A percentile compares a stretch with the other conserved stretches of the same genome.
phyloP scores from a whole-genome alignment of 2,329 filamentous ascomycete genomes.

The Pezicula carpinea region DNA sequence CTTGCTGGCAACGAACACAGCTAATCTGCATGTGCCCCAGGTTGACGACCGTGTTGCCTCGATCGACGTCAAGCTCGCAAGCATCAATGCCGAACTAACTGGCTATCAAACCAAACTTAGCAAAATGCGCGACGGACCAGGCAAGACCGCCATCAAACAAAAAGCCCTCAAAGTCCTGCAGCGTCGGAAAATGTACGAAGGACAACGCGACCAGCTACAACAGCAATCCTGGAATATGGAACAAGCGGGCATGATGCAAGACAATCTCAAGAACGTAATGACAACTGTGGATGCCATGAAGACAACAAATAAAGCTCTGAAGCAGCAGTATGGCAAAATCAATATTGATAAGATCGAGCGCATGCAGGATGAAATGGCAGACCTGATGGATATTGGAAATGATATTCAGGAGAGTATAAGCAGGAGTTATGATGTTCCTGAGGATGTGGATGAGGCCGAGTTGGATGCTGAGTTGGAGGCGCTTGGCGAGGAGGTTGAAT shows the following conservation, averaged over 20 bases:
- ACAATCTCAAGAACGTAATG: slow-evolving; percentile 98
- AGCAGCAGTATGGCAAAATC: slow-evolving; percentile 94
- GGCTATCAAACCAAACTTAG: slow-evolving; percentile 82
- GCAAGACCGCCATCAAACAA: slow-evolving; percentile 86
- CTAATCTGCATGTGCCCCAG: slow-evolving; percentile 32
- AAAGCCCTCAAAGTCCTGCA: slow-evolving; percentile 94
- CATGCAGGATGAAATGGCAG: slow-evolving; percentile 98
- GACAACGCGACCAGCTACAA: slow-evolving; percentile 88
- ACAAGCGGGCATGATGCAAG: slow-evolving; percentile 96
- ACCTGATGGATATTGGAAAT: slow-evolving; percentile 94
- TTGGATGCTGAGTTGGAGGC: slow-evolving; percentile 95
- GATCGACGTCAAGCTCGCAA: slow-evolving; percentile 91
- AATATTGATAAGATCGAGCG: slow-evolving; percentile 96
- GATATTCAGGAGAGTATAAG: slow-evolving; percentile 96
- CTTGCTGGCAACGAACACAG: slow-evolving; percentile 15
- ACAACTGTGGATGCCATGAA: slow-evolving; percentile 97
- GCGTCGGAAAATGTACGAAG: slow-evolving; percentile 90
- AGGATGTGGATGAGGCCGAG: slow-evolving; percentile 95
- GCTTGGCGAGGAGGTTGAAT: slow-evolving; percentile 86
- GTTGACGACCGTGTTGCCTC: slow-evolving; percentile 76
- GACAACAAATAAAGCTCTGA: slow-evolving; percentile 88
- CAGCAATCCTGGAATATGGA: slow-evolving; percentile 99
- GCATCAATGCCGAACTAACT: slow-evolving; percentile 83
- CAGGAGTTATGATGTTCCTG: slow-evolving; percentile 87
- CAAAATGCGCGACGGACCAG: slow-evolving; percentile 93